These are phyloP conservation scores for Myriosclerotinia curreyana DNA, from an alignment of 2,329 filamentous ascomycete genomes.

Conservation along the genomic window DNA sequence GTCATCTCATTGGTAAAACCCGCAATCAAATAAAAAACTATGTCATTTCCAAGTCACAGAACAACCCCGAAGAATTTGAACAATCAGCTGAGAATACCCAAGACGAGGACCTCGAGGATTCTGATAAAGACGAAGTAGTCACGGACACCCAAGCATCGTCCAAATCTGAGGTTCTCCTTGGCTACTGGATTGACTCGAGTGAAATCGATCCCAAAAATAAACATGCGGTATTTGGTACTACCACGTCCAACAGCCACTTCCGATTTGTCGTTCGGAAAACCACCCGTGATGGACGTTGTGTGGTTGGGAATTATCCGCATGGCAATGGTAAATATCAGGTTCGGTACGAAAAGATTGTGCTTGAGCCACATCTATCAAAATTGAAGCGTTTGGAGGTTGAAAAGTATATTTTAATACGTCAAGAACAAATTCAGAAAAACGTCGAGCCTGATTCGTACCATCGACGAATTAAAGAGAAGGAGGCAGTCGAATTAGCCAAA, in stretches of 20 bases:
- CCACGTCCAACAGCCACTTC: slow-evolving; percentile 63
- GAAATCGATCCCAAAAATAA: slow-evolving; percentile 49
- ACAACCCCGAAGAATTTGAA: slow-evolving; percentile 24
- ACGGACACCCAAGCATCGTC: background rate
- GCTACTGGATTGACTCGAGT: slow-evolving; percentile 57
- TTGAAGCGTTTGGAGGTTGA: slow-evolving; percentile 57
- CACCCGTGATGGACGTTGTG: slow-evolving; percentile 57
- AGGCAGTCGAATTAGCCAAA: slow-evolving; percentile 33
- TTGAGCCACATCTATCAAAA: slow-evolving; percentile 53
- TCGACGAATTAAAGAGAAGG: slow-evolving; percentile 44
- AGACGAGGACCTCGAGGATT: slow-evolving; percentile 30
- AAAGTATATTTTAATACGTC: slow-evolving; percentile 61
- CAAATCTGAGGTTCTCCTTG: slow-evolving; percentile 45
- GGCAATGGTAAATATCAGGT: slow-evolving; percentile 63
- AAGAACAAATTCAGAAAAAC: slow-evolving; percentile 52
- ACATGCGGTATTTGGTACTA: slow-evolving; percentile 61
- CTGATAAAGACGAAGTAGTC: background rate
- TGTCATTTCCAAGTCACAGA: slow-evolving; percentile 50
- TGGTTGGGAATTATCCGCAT: slow-evolving; percentile 58
- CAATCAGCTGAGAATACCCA: slow-evolving; percentile 28
- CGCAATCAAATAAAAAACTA: slow-evolving; percentile 61
- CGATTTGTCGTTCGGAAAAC: slow-evolving; percentile 59
- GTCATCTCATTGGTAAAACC: slow-evolving; percentile 54
- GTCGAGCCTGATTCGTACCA: slow-evolving; percentile 51
- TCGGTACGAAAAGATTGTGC: slow-evolving; percentile 58